These are phyloP conservation scores for Candida gorgasii DNA, from an alignment of 805 yeast genomes.

Conservation along the genomic window DNA sequence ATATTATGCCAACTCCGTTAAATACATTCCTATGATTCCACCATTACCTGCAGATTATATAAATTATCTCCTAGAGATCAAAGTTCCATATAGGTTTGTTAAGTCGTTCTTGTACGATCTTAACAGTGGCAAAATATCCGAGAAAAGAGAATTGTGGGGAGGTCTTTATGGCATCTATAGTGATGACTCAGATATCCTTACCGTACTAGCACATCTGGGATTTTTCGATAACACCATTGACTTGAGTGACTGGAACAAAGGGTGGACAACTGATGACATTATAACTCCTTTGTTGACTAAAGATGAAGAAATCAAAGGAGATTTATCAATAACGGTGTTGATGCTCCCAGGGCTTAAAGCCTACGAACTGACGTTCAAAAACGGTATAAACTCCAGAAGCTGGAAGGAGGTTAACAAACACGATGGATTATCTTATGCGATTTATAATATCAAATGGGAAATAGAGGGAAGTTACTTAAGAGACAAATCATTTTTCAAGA, in stretches of 20 bases:
- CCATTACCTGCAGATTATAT: constrained; percentile 39
- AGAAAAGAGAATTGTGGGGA: constrained; percentile 73
- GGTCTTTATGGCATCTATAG: constrained; percentile 77
- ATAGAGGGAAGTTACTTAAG: constrained; percentile 26
- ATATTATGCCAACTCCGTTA: constrained; percentile 20
- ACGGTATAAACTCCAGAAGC: constrained; percentile 71
- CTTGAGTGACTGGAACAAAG: constrained; percentile 32
- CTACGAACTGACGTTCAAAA: constrained; percentile 65
- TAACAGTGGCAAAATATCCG: constrained; percentile 34
- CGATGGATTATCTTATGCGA: constrained; percentile 74
- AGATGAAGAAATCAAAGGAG: constrained; percentile 37
- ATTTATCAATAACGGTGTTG: constrained; percentile 56
- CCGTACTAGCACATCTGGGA: constrained; percentile 76
- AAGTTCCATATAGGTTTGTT: constrained; percentile 51
- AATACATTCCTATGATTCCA: constrained; percentile 40
- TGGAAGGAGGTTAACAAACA: constrained; percentile 64
- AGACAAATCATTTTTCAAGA: constrained; percentile 31
- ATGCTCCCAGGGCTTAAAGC: constrained; percentile 67
- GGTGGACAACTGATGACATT: constrained; percentile 29
- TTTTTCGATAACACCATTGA: constrained; percentile 43
- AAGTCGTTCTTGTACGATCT: constrained; percentile 41
- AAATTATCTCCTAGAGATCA: constrained; percentile 50
- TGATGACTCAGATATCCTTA: constrained; percentile 85
- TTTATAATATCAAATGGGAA: constrained; percentile 57
- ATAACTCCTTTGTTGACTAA: constrained; percentile 22